Percentiles rank a stretch among this genome's conserved stretches.
These are phyloP conservation scores for Daldinia bambusicola DNA, from an alignment of 495 filamentous ascomycete genomes.

Conservation along the genomic window DNA sequence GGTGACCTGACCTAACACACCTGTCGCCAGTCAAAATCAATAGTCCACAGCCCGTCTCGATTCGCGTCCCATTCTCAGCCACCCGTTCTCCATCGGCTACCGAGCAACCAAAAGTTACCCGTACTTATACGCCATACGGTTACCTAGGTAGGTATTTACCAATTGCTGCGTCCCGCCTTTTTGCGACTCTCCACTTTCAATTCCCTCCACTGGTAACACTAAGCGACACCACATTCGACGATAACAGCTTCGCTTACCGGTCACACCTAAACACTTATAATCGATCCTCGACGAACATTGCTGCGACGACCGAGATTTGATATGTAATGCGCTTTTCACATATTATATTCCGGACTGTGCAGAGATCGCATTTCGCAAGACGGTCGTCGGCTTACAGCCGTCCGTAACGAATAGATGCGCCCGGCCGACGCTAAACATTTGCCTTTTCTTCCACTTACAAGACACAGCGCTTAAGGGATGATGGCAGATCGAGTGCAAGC, in stretches of 20 bases:
- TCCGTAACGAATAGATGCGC: slow-evolving; percentile 46
- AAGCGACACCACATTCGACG: slow-evolving; percentile 7
- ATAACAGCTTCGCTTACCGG: slow-evolving; percentile 16
- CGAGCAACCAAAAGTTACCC: slow-evolving; percentile 12
- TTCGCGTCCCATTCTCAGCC: slow-evolving; percentile 39
- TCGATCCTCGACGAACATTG: background rate
- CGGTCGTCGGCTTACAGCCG: slow-evolving; percentile 45
- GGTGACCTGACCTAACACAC: slow-evolving; percentile 17
- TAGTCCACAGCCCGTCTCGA: slow-evolving; percentile 6
- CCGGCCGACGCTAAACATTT: slow-evolving; percentile 33
- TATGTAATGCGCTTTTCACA: slow-evolving; percentile 22
- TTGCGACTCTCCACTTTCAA: slow-evolving; percentile 26
- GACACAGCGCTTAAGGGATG: slow-evolving; percentile 42
- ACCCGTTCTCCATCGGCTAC: slow-evolving; percentile 35
- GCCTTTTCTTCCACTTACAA: slow-evolving; percentile 34
- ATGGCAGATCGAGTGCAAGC: slow-evolving; percentile 73
- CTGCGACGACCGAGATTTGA: slow-evolving; percentile 27
- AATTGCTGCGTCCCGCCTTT: slow-evolving; percentile 30
- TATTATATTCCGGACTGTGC: slow-evolving; percentile 18
- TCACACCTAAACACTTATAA: background rate
- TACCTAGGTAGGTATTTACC: slow-evolving; percentile 4
- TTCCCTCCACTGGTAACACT: slow-evolving; percentile 23
- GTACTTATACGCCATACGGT: background rate
- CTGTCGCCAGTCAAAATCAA: slow-evolving; percentile 16
- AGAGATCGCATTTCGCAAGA: slow-evolving; percentile 39